These are phyloP conservation scores for Globisporangium paddicum DNA, from an alignment of 352 stramenopile species.

Conservation along the genomic window DNA sequence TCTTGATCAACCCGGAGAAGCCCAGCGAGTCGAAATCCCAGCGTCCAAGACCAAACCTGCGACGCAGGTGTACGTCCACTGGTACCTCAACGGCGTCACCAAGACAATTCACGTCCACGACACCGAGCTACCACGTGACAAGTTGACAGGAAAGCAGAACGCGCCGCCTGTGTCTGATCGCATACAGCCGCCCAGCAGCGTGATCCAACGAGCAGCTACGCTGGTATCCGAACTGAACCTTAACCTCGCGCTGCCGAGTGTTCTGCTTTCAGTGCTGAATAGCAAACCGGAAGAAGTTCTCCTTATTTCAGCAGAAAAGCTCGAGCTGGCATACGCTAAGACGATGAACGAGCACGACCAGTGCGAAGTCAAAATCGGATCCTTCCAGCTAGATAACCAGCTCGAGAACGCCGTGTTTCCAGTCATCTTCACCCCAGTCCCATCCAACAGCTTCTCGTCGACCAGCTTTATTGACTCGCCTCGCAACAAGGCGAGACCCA, in stretches of 20 bases:
- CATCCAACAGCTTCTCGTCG: constrained; percentile 25
- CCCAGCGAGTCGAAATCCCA: constrained; percentile 58
- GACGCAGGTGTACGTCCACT: constrained; percentile 57
- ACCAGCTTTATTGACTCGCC: constrained; percentile 19
- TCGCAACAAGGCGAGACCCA: constrained; percentile 3
- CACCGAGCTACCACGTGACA: constrained; percentile 48
- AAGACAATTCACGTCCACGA: constrained; percentile 83
- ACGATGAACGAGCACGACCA: constrained; percentile 72
- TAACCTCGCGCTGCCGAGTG: constrained; percentile 49
- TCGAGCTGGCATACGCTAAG: constrained; percentile 64
- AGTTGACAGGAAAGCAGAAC: constrained; percentile 55
- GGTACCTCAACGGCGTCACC: constrained; percentile 77
- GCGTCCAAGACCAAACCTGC: constrained; percentile 23
- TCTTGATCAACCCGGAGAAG: constrained; percentile 68
- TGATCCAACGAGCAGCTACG: constrained; percentile 19
- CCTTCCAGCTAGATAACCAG: constrained; percentile 85
- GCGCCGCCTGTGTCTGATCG: not conserved
- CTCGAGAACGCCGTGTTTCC: constrained; percentile 68
- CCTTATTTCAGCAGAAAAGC: constrained; percentile 59
- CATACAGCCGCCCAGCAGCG: constrained; percentile 5
- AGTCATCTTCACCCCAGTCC: constrained; percentile 74
- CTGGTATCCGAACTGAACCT: constrained; percentile 53
- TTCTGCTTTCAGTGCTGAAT: constrained; percentile 76
- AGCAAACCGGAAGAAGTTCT: constrained; percentile 67
- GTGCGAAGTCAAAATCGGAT: constrained; percentile 77